Base-by-base conservation (phyloP, 1,284 basidiomycete genomes). In the Apiotrichum veenhuisii region DNA sequence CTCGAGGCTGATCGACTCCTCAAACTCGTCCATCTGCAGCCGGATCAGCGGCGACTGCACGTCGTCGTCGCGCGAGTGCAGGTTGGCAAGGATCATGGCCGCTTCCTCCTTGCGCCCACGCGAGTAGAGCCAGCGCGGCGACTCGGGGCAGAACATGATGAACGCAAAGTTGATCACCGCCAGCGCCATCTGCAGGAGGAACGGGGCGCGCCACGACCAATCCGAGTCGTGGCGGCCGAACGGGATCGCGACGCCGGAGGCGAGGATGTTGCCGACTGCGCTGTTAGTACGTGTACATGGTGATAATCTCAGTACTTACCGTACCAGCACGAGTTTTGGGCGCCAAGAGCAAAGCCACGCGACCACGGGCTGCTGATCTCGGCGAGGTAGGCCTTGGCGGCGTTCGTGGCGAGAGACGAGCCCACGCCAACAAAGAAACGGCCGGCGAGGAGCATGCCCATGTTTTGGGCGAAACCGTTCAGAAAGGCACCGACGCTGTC, bases 1-100 rank as follows among this genome's bases (percentile, higher is more conserved):
- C 26, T 58, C 44, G 20, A 70, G 55, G 3, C 54, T 52, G 55
- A 83, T 79, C 59, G 78, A 79, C 68, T 82, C 81, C 55, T 81
- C 78, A 41, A 83, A 82, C 64, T 83, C 82, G 44, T 77, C 75
- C 71, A 84, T 79, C 66, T 83, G 80, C 12, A 83, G 72, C 37
- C 80, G 71, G 33, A 84, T 71, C 9, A 84, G 68, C 5, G 82
- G 82, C 2, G 82, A 83, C 48, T 81, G 69, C 40, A 73, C 50
- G 63, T 83, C 79, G 27, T 77, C 76, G 44, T 74, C 79, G 30
- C 73, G 73, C 41, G 81, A 82, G 64, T 84, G 82, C 33, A 82
- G 75, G 14, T 54, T 36, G 25, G 66, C 61, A 5, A 68, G 55
- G 22, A 68, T 58, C 5, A 37, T 23, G 18, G 43, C 42, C 5